Base-by-base conservation (phyloP, 2,329 filamentous ascomycete genomes). In the Hypoxylon sp. region DNA sequence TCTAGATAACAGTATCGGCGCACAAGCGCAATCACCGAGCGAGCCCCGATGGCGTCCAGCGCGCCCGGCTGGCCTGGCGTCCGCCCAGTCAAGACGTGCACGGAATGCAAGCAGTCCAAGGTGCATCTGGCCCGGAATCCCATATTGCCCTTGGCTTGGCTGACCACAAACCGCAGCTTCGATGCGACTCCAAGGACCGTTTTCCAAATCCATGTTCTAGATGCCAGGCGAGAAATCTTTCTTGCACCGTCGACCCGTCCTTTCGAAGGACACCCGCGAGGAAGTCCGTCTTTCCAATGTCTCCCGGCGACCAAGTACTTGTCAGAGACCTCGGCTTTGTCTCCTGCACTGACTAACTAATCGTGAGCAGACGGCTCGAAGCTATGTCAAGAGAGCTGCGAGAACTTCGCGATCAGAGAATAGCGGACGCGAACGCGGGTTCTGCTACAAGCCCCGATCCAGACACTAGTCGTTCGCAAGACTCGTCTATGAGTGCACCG, bases 361-460 rank as follows among this genome's bases (percentile, higher is more conserved):
- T 11, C 3, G 18, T 37, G 8, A 53, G 23, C 47, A 72, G 70
- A 31, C 65, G 70, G n/a, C 55, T 72, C 31, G 69, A 72, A 48
- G 70, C 69, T 7, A 70, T 72, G 69, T 71, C 67, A 8, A 71
- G 64, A 49, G 70, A 72, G 55, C 54, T 72, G n/a, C 66, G 67
- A 48, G 69, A 72, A 55, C 68, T 72, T 18, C 65, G 70, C 24
- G 69, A 62, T 15, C 67, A 67, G 42, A 63, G 64, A 48, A 45
- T 59, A 40, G 42, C 59, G 31, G 55, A 62, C 31, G 48, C 48
- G 2, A 57, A 57, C 48, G 56, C 60, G 15, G 52, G 59, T 24
- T 65, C 66, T 9, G 64, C 66, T 10, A 58, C 63, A 21, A 66
- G 63, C 31, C 67, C 62, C 9, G 66, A 65, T 23, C 65, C 67